Evolutionary conservation across 2,329 filamentous ascomycete species (phyloP).

Genomic region (Orbilia ellipsospora): DNA sequence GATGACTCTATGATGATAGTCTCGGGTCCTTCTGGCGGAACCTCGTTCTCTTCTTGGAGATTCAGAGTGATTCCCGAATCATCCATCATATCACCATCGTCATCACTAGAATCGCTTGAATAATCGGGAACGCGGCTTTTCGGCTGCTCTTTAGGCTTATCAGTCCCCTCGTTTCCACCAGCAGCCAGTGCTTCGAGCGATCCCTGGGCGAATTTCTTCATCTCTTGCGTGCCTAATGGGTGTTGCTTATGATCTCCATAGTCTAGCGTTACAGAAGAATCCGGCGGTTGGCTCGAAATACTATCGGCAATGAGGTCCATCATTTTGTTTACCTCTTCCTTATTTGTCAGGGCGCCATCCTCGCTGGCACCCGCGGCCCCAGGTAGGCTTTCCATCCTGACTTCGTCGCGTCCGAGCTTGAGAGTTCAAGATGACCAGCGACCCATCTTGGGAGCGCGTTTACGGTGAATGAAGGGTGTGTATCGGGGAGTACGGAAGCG

Average conservation of each 20-base stretch:
- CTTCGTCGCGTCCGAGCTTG: conserved; percentile 8
- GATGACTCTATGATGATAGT: conserved; percentile 44
- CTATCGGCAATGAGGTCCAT: conserved; percentile 29
- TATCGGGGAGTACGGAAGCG: conserved; percentile 7
- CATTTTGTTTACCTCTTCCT: conserved; percentile 4
- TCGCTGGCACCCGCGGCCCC: conserved; percentile 3
- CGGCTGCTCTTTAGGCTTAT: background rate
- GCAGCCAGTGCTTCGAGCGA: conserved; percentile 19
- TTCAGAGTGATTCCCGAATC: conserved; percentile 54
- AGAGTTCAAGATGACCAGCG: background rate
- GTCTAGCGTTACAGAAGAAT: background rate
- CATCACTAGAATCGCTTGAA: conserved; percentile 42
- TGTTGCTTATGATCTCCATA: conserved; percentile 2
- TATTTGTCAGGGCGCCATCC: conserved; percentile 13
- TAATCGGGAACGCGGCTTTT: conserved; percentile 11
- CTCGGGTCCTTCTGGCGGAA: conserved; percentile 12
- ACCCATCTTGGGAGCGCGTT: conserved; percentile 1
- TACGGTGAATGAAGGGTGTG: background rate
- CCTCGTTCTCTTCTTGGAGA: conserved; percentile 35
- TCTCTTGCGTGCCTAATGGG: conserved; percentile 24
- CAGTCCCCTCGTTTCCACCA: conserved; percentile 10
- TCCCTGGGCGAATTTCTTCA: conserved; percentile 19
- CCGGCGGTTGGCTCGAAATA: background rate
- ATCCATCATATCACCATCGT: conserved; percentile 53
- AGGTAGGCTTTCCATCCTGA: conserved; percentile 10